Evolutionary conservation across 2,329 filamentous ascomycete species (phyloP), one percentile per base, ranked within the genome.

Genomic region (Ploettnerulaceae sp.): DNA sequence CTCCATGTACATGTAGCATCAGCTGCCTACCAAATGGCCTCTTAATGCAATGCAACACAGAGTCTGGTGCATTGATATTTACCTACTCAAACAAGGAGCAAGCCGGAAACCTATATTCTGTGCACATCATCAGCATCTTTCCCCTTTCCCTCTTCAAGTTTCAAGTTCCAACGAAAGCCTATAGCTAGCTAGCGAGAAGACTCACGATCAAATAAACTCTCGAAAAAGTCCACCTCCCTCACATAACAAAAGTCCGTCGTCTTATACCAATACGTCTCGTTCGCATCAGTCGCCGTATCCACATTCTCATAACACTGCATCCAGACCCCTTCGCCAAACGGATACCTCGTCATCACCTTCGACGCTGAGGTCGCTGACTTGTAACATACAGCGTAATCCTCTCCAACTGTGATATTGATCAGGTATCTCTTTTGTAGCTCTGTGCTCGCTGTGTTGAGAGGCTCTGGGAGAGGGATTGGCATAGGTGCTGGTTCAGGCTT

Each of bases 181-280:
- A n/a, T n/a, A n/a, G n/a, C n/a, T n/a, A n/a, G n/a, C n/a, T n/a
- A n/a, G n/a, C n/a, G n/a, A n/a, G 7, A 11, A 31, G n/a, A 51
- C 51, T 47, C n/a, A 54, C 51, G 46, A 42, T 54, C 51, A 33
- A 47, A 52, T 18, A 53, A 33, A 31, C 53, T 54, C 42, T 56
- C 45, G 15, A 36, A 52, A 22, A 56, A 55, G 34, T 56, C 54
- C 11, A 26, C 45, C 31, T 51, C 53, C 4, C 46, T 46, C 41
- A 55, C 53, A 31, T 47, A 57, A 37, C 53, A 57, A n/a, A 53
- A 57, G 31, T 57, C 55, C 6, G 51, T 56, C 15, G 55, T 57
- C 34, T 51, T 25, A 20, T 54, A 51, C 55, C 53, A 56, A 24
- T 39, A 50, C 14, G 35, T 42, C 31, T 48, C 47, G 22, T 48